Conservation (phyloP, 2,329 filamentous ascomycete species). For the Arthrinium phaeospermum region DNA sequence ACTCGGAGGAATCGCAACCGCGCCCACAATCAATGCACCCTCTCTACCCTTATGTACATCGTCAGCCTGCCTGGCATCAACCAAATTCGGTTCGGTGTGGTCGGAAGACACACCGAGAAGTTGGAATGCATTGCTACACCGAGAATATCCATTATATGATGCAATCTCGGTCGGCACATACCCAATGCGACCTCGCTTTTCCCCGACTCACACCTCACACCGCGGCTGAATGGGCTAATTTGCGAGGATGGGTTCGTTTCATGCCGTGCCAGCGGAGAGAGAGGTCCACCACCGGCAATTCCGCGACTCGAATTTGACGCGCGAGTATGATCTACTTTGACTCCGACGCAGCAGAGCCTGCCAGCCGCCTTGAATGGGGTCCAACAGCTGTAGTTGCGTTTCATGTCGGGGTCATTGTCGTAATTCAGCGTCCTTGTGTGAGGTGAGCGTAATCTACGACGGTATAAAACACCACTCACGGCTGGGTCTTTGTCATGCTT, state of each 20-base stretch:
- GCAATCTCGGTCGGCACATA: not conserved
- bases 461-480: not conserved
- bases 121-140: not conserved
- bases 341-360: not conserved
- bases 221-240: not conserved
- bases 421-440: not conserved
- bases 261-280: not conserved
- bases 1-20: not conserved
- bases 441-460: not conserved
- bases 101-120: too few relatives aligned
- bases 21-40: not conserved
- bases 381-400: not conserved
- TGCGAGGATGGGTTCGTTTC: constrained; percentile 2
- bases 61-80: not conserved
- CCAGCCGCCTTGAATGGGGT: not conserved
- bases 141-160: not conserved
- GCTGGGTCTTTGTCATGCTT: not conserved
- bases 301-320: constrained; percentile 5
- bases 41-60: not conserved
- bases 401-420: not conserved
- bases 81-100: too few relatives aligned
- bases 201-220: not conserved
- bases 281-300: not conserved
- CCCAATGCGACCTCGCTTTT: not conserved
- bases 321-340: constrained; percentile 4